Evolutionary conservation across 2,329 filamentous ascomycete genomes (phyloP).

Genomic region (Penicillium olsonii): DNA sequence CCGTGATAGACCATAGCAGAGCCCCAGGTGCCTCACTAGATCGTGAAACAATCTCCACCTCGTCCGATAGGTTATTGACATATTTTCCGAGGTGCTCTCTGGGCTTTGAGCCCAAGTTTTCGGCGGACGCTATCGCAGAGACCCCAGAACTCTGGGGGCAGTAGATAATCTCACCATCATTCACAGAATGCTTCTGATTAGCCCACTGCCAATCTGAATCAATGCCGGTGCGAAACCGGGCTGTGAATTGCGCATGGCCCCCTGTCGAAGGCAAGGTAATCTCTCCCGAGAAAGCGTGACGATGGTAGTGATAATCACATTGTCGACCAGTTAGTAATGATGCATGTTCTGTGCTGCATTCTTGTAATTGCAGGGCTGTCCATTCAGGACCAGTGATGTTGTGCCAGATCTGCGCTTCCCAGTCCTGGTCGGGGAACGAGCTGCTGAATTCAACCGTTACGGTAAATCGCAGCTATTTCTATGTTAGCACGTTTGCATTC

Average conservation of each 20-base stretch:
- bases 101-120: slow-evolving; percentile 12
- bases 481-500: too few relatives aligned
- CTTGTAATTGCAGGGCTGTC: slow-evolving; percentile 59
- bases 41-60: slow-evolving; percentile 36
- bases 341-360: slow-evolving; percentile 27
- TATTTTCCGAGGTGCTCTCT: slow-evolving; percentile 30
- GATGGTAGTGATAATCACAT: slow-evolving; percentile 27
- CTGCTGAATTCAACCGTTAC: slow-evolving; percentile 68
- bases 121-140: neutral
- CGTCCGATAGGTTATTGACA: slow-evolving; percentile 36
- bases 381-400: slow-evolving; percentile 62
- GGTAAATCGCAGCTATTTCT: slow-evolving; percentile 63
- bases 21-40: slow-evolving; percentile 46
- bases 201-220: slow-evolving; percentile 47
- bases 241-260: slow-evolving; percentile 42
- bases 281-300: slow-evolving; percentile 37
- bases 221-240: slow-evolving; percentile 43
- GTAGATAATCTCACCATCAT: slow-evolving; percentile 47
- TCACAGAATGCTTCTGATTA: slow-evolving; percentile 42
- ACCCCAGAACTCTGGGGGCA: slow-evolving; percentile 24
- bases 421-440: slow-evolving; percentile 57
- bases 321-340: slow-evolving; percentile 30
- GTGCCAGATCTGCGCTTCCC: slow-evolving; percentile 78
- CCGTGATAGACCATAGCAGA: slow-evolving; percentile 54
- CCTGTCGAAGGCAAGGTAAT: slow-evolving; percentile 30